Percentiles rank a stretch among this genome's conserved stretches.
Conservation (phyloP, 2,329 filamentous ascomycete species). For the Phialocephala subalpina region DNA sequence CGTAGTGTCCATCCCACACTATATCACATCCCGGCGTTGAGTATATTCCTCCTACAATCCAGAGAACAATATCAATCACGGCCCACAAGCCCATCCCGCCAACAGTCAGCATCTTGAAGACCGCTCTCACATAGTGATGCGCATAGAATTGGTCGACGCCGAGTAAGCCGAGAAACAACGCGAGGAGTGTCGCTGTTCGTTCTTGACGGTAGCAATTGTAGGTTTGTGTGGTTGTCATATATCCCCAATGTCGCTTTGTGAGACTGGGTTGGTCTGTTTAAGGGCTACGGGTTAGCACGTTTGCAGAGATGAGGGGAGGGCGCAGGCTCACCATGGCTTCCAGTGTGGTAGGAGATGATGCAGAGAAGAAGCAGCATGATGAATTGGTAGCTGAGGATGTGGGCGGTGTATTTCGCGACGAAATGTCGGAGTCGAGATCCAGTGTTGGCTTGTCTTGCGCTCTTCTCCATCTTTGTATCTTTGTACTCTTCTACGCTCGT, state of each 20-base stretch:
- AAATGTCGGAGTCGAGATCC: background rate
- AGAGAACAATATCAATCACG: background rate
- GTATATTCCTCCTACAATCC: conserved; percentile 6
- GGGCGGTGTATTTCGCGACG: background rate
- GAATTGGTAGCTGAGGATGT: background rate
- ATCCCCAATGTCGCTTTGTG: background rate
- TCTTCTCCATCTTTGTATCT: background rate
- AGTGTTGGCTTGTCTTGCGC: background rate
- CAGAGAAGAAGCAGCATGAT: background rate
- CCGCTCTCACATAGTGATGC: background rate
- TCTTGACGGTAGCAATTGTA: conserved; percentile 7
- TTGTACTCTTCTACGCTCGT: background rate
- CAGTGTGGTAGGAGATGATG: background rate
- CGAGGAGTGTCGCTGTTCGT: conserved; percentile 2
- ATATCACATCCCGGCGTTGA: background rate
- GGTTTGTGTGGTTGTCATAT: background rate
- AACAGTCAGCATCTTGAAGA: background rate
- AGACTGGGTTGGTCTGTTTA: background rate
- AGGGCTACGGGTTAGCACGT: background rate
- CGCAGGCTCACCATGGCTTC: background rate
- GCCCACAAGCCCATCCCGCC: background rate
- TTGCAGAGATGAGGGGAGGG: background rate
- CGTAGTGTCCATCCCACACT: too few species aligned
- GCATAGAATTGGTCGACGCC: conserved; percentile 1
- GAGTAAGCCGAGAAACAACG: background rate